phyloP scores from a whole-genome alignment of 176 grass and related monocot genomes.

The Musa acuminata region DNA sequence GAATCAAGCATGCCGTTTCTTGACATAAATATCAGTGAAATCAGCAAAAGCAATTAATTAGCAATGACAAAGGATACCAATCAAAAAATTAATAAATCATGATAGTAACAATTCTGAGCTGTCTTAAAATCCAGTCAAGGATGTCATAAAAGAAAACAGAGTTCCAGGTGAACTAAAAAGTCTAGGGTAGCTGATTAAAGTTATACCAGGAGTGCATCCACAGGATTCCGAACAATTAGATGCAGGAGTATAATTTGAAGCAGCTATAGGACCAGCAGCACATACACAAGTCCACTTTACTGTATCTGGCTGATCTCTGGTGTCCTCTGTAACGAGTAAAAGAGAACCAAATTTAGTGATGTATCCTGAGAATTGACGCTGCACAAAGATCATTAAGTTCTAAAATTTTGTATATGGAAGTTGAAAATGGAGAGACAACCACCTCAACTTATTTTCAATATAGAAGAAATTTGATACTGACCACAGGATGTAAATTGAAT shows the following conservation, averaged over 20 bases:
- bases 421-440: not conserved
- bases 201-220: slow-evolving; percentile 54
- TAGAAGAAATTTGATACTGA: slow-evolving; percentile 28
- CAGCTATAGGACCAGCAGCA: slow-evolving; percentile 34
- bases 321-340: not conserved
- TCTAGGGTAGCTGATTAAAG: not conserved
- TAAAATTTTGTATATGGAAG: not conserved
- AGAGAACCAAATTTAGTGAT: not conserved
- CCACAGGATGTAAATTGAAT: slow-evolving; percentile 42
- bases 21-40: not conserved
- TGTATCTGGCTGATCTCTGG: slow-evolving; percentile 2
- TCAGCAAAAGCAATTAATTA: not conserved
- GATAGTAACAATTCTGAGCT: not conserved
- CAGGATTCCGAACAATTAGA: slow-evolving; percentile 75
- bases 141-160: not conserved
- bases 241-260: slow-evolving; percentile 22
- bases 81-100: not conserved
- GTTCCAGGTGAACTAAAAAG: not conserved
- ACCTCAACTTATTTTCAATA: slow-evolving; percentile 3
- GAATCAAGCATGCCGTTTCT: not conserved
- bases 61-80: not conserved
- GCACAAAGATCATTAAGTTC: slow-evolving; percentile 4
- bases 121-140: not conserved
- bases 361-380: not conserved
- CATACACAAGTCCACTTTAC: slow-evolving; percentile 68